Evolutionary conservation across 192 early-diverging fungal species (phyloP), one percentile per base, ranked within the genome.

Genomic region (Coemansia sp.): DNA sequence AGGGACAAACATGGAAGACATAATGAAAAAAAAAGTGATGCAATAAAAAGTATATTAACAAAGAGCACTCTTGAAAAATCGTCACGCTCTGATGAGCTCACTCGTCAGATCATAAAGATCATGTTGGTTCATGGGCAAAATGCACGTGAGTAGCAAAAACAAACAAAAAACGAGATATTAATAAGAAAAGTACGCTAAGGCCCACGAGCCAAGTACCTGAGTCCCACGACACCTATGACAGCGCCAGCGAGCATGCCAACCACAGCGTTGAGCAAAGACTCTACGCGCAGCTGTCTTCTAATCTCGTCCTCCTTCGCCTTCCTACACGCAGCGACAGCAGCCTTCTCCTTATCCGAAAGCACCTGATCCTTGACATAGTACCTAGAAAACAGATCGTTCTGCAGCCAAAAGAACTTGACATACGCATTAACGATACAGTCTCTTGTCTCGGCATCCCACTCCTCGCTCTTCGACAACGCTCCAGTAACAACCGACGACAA

Each of bases 381-480:
- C 75, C 86, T 86, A 34, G 88, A 86, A 80, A 94, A 94, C 64
- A 92, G 82, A 70, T 94, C 93, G 69, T 90, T 94, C 84, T 94
- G 93, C 55, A 94, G 85, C 93, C 93, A 94, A 38, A 94, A 87
- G 51, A 94, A 79, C 80, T 94, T 94, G 71, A 85, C 87, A 67
- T 91, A 94, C 6, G 93, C 93, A n/a, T 80, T 74, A 33, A 92
- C 82, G 51, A 85, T 86, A 38, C 80, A 75, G 49, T 86, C 75
- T 29, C 89, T 80, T 0, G 85, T 86, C 10, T 86, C 87, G 12
- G 82, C 76, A 41, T 91, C 89, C 81, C 81, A 84, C 59, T 89
- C 68, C 41, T 84, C 78, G 34, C 84, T 52, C 15, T 85, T 84
- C 65, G 85, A 73, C 64, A 90, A 43, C 10, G 85, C 88, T 18